Evolutionary conservation across 441 rosid genomes (phyloP).

Genomic region (Breynia disticha): DNA sequence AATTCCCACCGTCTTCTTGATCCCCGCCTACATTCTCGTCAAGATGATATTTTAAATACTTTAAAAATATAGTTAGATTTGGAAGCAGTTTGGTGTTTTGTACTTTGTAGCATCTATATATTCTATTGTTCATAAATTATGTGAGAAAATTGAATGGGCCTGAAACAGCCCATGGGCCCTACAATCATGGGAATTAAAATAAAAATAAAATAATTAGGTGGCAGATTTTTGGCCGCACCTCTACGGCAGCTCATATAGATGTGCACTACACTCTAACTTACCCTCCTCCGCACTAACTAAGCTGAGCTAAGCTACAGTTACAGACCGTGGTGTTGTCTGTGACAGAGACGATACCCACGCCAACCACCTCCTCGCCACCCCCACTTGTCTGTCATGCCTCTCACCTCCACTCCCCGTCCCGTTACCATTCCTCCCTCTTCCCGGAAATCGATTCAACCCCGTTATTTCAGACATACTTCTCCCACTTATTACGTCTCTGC

Average conservation of each 20-base stretch:
- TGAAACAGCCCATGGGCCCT: too few species aligned
- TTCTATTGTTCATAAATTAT: too few species aligned
- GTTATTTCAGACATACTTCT: conserved; percentile 82
- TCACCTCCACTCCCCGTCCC: conserved; percentile 7
- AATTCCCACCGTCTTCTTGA: too few species aligned
- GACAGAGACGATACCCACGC: conserved; percentile 45
- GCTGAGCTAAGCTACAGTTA: neutral
- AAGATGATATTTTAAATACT: too few species aligned
- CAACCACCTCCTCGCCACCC: conserved; percentile 51
- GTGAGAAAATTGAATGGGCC: too few species aligned
- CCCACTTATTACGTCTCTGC: conserved; percentile 45
- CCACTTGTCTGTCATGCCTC: conserved; percentile 36
- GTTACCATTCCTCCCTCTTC: conserved; percentile 7
- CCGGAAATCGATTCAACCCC: conserved; percentile 45
- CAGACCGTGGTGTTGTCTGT: conserved; percentile 23
- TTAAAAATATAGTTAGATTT: too few species aligned
- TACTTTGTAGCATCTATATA: too few species aligned
- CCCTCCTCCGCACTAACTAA: neutral
- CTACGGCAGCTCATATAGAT: neutral
- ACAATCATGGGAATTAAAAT: too few species aligned
- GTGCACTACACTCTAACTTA: neutral
- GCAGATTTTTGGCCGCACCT: neutral
- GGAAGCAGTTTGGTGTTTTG: too few species aligned
- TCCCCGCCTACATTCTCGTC: too few species aligned
- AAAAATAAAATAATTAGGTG: neutral